Percentiles rank a stretch among this genome's conserved stretches.
Conservation (phyloP, 257 asterid species). For the Solanum stenotomum region DNA sequence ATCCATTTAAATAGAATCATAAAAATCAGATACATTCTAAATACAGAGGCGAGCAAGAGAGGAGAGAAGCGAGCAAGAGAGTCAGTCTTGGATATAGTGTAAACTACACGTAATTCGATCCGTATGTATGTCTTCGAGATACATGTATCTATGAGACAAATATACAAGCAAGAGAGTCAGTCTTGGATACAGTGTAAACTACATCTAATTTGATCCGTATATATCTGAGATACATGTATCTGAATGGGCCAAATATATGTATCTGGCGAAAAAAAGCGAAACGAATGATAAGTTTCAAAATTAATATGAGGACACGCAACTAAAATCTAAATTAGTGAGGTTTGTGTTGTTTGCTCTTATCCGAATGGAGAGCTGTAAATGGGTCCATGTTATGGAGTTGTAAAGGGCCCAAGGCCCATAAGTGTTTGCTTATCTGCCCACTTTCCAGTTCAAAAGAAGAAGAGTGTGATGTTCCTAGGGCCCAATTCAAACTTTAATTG, state of each 20-base stretch:
- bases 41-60: too few relatives aligned
- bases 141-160: too few relatives aligned
- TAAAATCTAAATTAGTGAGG: background rate
- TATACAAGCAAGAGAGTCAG: background rate
- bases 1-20: background rate
- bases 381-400: background rate
- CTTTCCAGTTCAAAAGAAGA: background rate
- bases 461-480: background rate
- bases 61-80: too few relatives aligned
- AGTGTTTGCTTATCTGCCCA: background rate
- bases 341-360: background rate
- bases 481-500: background rate
- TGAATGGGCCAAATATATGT: too few relatives aligned
- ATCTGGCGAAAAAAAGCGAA: too few relatives aligned
- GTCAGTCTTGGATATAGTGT: too few relatives aligned
- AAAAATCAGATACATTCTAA: background rate
- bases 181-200: background rate
- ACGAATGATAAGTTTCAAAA: background rate
- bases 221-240: too few relatives aligned
- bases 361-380: background rate
- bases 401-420: background rate
- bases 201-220: too few relatives aligned
- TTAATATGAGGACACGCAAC: background rate
- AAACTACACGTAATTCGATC: too few relatives aligned
- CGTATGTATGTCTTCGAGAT: too few relatives aligned